phyloP scores from a whole-genome alignment of 1,139 yeast species.

The Wickerhamiella infanticola region DNA sequence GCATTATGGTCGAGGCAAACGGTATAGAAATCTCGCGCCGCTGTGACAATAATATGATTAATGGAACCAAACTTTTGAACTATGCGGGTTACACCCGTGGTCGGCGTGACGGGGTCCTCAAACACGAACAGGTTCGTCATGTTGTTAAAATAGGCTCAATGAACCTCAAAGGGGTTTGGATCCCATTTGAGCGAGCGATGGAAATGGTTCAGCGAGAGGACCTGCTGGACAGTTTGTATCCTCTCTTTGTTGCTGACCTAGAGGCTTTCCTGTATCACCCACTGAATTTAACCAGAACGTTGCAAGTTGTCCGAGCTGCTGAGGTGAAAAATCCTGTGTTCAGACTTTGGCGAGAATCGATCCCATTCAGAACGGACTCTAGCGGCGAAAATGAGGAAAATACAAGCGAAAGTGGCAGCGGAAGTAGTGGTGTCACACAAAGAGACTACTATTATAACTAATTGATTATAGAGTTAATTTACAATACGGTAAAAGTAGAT shows the following conservation, averaged over 20 bases:
- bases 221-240: conserved; percentile 26
- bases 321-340: conserved; percentile 18
- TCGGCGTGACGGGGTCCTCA: conserved; percentile 39
- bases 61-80: conserved; percentile 41
- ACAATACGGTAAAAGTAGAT: too few relatives aligned
- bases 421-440: not conserved
- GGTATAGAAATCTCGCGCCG: conserved; percentile 36
- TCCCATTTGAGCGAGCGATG: conserved; percentile 38
- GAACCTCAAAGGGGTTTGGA: conserved; percentile 44
- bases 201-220: conserved; percentile 40
- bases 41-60: conserved; percentile 37
- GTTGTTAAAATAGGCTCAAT: conserved; percentile 40
- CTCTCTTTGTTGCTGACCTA: conserved; percentile 34
- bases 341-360: conserved; percentile 10
- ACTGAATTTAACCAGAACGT: conserved; percentile 23
- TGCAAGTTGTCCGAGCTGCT: conserved; percentile 26
- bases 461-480: too few relatives aligned
- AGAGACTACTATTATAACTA: too few relatives aligned
- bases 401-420: not conserved
- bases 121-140: conserved; percentile 30
- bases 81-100: conserved; percentile 46
- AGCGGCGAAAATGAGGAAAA: not conserved
- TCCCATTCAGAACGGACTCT: conserved; percentile 4
- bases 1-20: conserved; percentile 45
- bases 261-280: conserved; percentile 20